These are phyloP conservation scores for Ensete glaucum DNA, from an alignment of 176 grass and related monocot genomes.

Conservation along the genomic window DNA sequence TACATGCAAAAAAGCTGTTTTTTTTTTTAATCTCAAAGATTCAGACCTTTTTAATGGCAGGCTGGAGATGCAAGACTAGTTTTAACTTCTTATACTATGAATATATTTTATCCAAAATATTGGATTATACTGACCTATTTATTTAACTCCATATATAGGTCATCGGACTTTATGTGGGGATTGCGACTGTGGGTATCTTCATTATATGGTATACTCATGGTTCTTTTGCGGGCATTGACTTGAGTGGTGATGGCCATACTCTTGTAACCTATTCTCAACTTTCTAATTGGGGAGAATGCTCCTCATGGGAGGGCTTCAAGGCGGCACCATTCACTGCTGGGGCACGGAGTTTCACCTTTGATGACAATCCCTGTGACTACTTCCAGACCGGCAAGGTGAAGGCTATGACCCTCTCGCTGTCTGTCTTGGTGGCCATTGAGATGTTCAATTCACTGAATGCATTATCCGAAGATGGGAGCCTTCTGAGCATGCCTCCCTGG, in stretches of 20 bases:
- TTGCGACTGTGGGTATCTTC: conserved; percentile 82
- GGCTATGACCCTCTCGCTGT: conserved; percentile 71
- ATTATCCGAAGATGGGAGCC: conserved; percentile 77
- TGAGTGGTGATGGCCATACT: conserved; percentile 78
- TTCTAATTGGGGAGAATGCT: conserved; percentile 81
- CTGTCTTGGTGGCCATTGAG: conserved; percentile 84
- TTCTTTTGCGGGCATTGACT: conserved; percentile 91
- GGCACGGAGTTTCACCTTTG: conserved; percentile 50
- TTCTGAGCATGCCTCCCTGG: conserved; percentile 85
- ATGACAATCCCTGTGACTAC: conserved; percentile 71
- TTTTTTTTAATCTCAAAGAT: no score
- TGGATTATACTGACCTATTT: neutral
- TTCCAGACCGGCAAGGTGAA: conserved; percentile 89
- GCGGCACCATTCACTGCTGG: conserved; percentile 78
- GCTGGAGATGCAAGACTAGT: neutral
- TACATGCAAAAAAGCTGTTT: neutral
- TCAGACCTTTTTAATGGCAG: neutral
- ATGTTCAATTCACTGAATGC: conserved; percentile 98
- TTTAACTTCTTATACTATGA: neutral
- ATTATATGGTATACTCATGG: conserved; percentile 91
- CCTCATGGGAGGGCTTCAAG: conserved; percentile 59
- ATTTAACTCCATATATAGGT: conserved; percentile 27
- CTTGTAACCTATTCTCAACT: conserved; percentile 87
- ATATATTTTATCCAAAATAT: neutral
- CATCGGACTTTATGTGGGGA: conserved; percentile 62